Base-by-base conservation (phyloP, 1,284 basidiomycete genomes). In the Lentinus polychrous region DNA sequence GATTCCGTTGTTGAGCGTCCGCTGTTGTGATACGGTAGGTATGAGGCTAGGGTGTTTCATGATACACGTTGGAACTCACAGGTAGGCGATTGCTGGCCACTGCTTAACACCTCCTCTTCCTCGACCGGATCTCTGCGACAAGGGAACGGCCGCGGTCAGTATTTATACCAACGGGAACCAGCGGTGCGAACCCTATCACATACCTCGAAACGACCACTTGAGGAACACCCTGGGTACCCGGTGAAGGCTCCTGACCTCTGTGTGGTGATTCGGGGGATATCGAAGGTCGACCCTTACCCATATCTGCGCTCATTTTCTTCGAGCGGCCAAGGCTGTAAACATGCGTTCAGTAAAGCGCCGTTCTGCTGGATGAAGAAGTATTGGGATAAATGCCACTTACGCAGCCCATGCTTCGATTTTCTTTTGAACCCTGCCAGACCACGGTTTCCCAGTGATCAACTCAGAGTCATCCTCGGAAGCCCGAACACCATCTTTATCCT, bases 351-450 rank as follows among this genome's bases (percentile, higher is more conserved):
- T 6, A 40, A 24, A 2, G 27, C 27, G 10, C 27, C 27, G 27
- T 27, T 41, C 14, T n/a, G 23, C 10, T 20, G 12, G 14, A 10
- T 46, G n/a, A 23, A 18, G 43, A 18, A 27, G 31, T n/a, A 36
- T 6, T 32, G 38, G 27, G 12, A 36, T 37, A 40, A 27, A 33
- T 43, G 22, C 36, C 14, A 72, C 80, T 49, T 57, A 85, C 83
- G 75, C 76, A 27, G 84, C 67, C 85, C 83, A 88, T 50, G 72
- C 74, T 58, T 81, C 85, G 2, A 89, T 65, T 64, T 83, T 87
- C 52, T 75, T 78, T 62, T 82, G 79, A 55, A 87, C 72, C 52
- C 72, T 72, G 39, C 74, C 80, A 3, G 78, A 69, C 77, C 83
- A 81, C 46, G 74, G 71, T 52, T 56, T 60, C 12, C 57, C 58